phyloP scores from a whole-genome alignment of 2,329 filamentous ascomycete genomes.

The Lomentospora prolificans region DNA sequence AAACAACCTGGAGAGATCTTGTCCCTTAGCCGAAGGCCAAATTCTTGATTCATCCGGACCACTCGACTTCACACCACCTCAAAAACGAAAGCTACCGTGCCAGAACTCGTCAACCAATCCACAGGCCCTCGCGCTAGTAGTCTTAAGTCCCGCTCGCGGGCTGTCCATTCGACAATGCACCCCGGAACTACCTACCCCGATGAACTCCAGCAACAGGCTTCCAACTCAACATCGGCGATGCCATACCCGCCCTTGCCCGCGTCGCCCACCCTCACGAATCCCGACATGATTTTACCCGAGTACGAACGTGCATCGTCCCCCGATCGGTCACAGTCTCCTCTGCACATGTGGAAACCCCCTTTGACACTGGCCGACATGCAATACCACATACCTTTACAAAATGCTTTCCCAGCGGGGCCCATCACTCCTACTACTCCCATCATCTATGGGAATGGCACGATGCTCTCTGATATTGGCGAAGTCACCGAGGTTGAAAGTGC shows the following conservation, averaged over 20 bases:
- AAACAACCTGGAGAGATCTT: neutral
- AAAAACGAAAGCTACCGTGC: neutral
- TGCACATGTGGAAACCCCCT: constrained; percentile 42
- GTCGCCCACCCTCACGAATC: constrained; percentile 83
- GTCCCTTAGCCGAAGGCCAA: constrained; percentile 1
- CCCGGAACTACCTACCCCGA: constrained; percentile 8
- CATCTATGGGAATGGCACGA: constrained; percentile 60
- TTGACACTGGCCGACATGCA: constrained; percentile 26
- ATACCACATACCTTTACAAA: constrained; percentile 20
- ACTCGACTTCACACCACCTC: neutral
- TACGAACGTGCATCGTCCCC: constrained; percentile 42
- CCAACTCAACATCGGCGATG: constrained; percentile 20
- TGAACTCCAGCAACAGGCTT: constrained; percentile 6
- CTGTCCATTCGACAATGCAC: constrained; percentile 14
- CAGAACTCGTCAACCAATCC: neutral
- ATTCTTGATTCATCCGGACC: constrained; percentile 4
- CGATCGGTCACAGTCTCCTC: constrained; percentile 37
- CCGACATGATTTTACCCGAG: constrained; percentile 84
- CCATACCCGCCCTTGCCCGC: constrained; percentile 45
- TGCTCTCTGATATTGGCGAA: constrained; percentile 56
- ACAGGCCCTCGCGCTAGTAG: neutral
- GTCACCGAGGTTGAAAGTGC: constrained; percentile 45
- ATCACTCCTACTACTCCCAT: constrained; percentile 51
- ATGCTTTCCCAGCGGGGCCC: constrained; percentile 25
- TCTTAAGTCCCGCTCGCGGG: constrained; percentile 9